These are phyloP conservation scores for Pistacia vera DNA, from an alignment of 345 rosid genomes.

Conservation along the genomic window DNA sequence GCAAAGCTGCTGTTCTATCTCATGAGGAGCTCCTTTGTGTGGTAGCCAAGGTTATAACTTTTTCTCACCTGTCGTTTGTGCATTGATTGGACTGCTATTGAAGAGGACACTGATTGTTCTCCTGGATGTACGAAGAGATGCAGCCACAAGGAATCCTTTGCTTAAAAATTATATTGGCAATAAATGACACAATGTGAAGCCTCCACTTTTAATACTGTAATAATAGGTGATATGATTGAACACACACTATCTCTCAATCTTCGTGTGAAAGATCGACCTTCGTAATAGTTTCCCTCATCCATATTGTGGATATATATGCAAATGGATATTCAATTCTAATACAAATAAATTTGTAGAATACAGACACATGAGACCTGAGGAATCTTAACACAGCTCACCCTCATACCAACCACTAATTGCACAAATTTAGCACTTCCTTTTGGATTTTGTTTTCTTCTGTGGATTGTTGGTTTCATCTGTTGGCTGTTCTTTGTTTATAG, in stretches of 20 bases:
- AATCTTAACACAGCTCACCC: too few species aligned
- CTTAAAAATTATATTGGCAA: too few species aligned
- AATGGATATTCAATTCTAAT: too few species aligned
- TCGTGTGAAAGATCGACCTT: not conserved
- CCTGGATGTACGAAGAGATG: not conserved
- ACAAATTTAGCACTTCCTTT: not conserved
- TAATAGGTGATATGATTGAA: not conserved
- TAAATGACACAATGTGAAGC: not conserved
- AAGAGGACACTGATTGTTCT: not conserved
- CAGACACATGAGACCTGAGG: not conserved
- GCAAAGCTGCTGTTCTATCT: conserved; percentile 82
- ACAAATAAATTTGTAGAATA: not conserved
- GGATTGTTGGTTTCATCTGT: conserved; percentile 1
- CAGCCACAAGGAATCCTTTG: too few species aligned
- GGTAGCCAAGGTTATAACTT: conserved; percentile 67
- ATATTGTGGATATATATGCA: not conserved
- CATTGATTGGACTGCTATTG: conserved; percentile 1
- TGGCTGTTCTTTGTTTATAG: not conserved
- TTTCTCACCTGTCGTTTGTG: conserved; percentile 5
- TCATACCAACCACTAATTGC: not conserved
- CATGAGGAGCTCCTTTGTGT: conserved; percentile 98
- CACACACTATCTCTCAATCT: not conserved
- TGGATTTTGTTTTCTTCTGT: not conserved
- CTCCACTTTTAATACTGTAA: not conserved
- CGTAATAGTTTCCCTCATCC: not conserved